A percentile compares a stretch with the other conserved stretches of the same genome.
Evolutionary conservation across 345 rosid genomes (phyloP).

Genomic region (Geranium rotundifolium): DNA sequence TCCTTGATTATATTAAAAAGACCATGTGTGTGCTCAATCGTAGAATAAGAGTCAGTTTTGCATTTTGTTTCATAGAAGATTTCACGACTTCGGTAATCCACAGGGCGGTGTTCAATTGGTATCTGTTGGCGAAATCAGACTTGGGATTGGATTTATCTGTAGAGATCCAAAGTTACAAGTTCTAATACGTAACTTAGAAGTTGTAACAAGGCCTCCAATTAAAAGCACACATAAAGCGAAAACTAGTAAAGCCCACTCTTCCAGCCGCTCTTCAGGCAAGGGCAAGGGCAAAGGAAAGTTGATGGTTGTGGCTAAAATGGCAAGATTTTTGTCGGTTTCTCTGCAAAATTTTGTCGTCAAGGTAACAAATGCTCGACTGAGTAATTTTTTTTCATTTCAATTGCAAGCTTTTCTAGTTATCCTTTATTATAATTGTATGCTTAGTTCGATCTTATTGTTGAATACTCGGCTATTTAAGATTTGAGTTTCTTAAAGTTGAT

Average conservation of each 20-base stretch:
- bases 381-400: too few relatives aligned
- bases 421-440: neutral
- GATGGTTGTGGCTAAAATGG: slow-evolving; percentile 80
- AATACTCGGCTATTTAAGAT: neutral
- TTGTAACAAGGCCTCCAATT: slow-evolving; percentile 64
- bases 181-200: slow-evolving; percentile 68
- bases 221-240: slow-evolving; percentile 41
- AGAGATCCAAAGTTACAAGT: slow-evolving; percentile 87
- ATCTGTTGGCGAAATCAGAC: slow-evolving; percentile 81
- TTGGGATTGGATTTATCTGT: slow-evolving; percentile 80
- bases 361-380: slow-evolving; percentile 27
- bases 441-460: neutral
- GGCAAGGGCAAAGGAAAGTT: slow-evolving; percentile 92
- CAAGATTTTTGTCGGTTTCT: slow-evolving; percentile 83
- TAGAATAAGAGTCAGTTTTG: neutral
- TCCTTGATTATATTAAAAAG: neutral
- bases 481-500: neutral
- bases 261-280: slow-evolving; percentile 30
- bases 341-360: slow-evolving; percentile 69
- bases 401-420: neutral
- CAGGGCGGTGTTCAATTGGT: slow-evolving; percentile 94
- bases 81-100: slow-evolving; percentile 8
- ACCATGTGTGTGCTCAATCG: neutral
- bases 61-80: too few relatives aligned
- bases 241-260: slow-evolving; percentile 30